Evolutionary conservation across 1,139 yeast genomes (phyloP).

Genomic region (Debaryomyces coudertii): DNA sequence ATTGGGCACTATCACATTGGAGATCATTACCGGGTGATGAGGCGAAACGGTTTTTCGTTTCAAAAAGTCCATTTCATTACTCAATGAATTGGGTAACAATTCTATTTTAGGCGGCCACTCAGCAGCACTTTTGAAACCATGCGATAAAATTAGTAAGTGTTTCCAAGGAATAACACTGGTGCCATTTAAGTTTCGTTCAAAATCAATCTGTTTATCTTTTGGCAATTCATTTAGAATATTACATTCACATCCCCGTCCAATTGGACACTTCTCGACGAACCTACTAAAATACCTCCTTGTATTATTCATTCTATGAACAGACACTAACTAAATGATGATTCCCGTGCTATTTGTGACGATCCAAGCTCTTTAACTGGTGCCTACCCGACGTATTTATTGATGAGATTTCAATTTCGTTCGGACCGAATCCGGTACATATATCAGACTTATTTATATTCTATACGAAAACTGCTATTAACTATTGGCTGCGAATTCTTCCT

Average conservation of each 20-base stretch:
- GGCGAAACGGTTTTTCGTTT: conserved; percentile 40
- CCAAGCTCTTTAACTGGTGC: background rate
- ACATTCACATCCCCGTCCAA: conserved; percentile 64
- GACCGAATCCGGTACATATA: background rate
- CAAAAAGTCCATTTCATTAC: conserved; percentile 32
- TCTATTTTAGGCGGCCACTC: conserved; percentile 66
- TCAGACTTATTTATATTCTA: background rate
- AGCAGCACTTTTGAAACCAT: conserved; percentile 29
- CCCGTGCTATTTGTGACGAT: background rate
- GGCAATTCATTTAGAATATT: conserved; percentile 54
- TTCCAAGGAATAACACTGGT: conserved; percentile 58
- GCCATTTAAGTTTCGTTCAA: conserved; percentile 38
- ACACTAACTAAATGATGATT: background rate
- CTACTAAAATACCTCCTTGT: conserved; percentile 13
- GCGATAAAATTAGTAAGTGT: conserved; percentile 57
- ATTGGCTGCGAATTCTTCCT: conserved; percentile 48
- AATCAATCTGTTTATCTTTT: conserved; percentile 43
- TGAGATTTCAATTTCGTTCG: background rate
- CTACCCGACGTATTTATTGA: background rate
- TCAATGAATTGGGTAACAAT: conserved; percentile 44
- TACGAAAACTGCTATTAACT: background rate
- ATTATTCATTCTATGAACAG: background rate
- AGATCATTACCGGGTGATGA: conserved; percentile 54
- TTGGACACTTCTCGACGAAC: conserved; percentile 44
- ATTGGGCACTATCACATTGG: conserved; percentile 33